Evolutionary conservation across 208 protist species (phyloP).

Genomic region (Paratrypanosoma confusum): DNA sequence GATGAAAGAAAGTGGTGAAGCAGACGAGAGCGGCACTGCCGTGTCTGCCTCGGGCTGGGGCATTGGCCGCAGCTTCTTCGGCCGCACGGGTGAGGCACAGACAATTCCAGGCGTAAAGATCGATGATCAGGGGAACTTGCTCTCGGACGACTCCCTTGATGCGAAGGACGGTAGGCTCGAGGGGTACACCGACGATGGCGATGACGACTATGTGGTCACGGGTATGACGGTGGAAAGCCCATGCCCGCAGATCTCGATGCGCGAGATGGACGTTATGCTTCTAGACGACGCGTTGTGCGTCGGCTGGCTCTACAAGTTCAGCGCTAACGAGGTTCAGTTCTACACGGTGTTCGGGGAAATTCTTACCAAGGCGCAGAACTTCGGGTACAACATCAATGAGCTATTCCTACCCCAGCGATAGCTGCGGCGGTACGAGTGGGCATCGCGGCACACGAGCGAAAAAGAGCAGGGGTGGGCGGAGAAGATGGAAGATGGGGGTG

Average conservation of each 20-base stretch:
- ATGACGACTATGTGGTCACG: constrained; percentile 19
- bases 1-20: not conserved
- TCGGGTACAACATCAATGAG: constrained; percentile 66
- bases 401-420: constrained; percentile 17
- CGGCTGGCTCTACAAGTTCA: constrained; percentile 62
- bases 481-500: too few relatives aligned
- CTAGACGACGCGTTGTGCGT: constrained; percentile 63
- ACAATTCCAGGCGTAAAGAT: constrained; percentile 25
- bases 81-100: constrained; percentile 63
- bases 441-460: too few relatives aligned
- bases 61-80: constrained; percentile 15
- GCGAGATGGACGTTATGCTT: constrained; percentile 70
- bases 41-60: too few relatives aligned
- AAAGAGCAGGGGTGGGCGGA: too few relatives aligned
- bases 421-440: too few relatives aligned
- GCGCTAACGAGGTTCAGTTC: constrained; percentile 61
- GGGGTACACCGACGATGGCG: constrained; percentile 6
- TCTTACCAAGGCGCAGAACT: constrained; percentile 47
- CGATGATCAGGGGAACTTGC: constrained; percentile 2
- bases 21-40: constrained; percentile 1
- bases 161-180: not conserved
- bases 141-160: constrained; percentile 2
- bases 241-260: constrained; percentile 66
- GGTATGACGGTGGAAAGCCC: constrained; percentile 25
- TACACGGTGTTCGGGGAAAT: constrained; percentile 46